A percentile compares a stretch with the other conserved stretches of the same genome.
phyloP scores from a whole-genome alignment of 192 early-diverging fungal species.

The Gorgonomyces haynaldii region DNA sequence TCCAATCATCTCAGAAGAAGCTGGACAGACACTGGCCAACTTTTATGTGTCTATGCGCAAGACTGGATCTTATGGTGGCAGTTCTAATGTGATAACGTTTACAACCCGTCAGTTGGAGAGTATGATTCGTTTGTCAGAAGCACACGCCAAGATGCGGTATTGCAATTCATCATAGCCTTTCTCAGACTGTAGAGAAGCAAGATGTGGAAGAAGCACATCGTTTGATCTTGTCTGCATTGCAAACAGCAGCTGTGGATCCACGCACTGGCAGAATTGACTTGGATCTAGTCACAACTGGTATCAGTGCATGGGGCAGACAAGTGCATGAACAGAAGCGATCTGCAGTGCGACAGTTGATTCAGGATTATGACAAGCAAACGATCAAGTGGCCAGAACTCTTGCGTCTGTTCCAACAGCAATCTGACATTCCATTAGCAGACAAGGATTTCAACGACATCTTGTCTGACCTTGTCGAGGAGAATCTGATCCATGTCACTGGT shows the following conservation, averaged over 20 bases:
- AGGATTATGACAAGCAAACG: background rate
- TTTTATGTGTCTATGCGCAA: conserved; percentile 75
- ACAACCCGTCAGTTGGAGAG: conserved; percentile 76
- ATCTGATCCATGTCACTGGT: conserved; percentile 16
- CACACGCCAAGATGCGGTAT: conserved; percentile 59
- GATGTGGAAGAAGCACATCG: conserved; percentile 88
- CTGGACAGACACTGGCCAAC: conserved; percentile 61
- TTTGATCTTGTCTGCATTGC: conserved; percentile 77
- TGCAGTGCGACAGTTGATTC: conserved; percentile 30
- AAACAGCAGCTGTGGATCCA: conserved; percentile 85
- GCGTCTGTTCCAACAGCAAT: conserved; percentile 14
- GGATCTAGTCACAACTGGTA: conserved; percentile 83
- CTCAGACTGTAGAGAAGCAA: conserved; percentile 44
- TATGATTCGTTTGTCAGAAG: conserved; percentile 63
- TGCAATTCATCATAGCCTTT: background rate
- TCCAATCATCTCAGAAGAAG: conserved; percentile 64
- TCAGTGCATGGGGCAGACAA: conserved; percentile 61
- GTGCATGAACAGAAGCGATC: conserved; percentile 45
- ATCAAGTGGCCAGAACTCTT: conserved; percentile 19
- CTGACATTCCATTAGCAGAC: conserved; percentile 15
- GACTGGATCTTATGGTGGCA: conserved; percentile 40
- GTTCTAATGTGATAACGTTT: conserved; percentile 43
- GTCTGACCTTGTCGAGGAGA: conserved; percentile 22
- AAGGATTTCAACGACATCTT: conserved; percentile 26
- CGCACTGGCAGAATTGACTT: conserved; percentile 87